Evolutionary conservation across 2,329 filamentous ascomycete species (phyloP), one percentile per base, ranked within the genome.

Genomic region (Westerdykella aurantiaca): DNA sequence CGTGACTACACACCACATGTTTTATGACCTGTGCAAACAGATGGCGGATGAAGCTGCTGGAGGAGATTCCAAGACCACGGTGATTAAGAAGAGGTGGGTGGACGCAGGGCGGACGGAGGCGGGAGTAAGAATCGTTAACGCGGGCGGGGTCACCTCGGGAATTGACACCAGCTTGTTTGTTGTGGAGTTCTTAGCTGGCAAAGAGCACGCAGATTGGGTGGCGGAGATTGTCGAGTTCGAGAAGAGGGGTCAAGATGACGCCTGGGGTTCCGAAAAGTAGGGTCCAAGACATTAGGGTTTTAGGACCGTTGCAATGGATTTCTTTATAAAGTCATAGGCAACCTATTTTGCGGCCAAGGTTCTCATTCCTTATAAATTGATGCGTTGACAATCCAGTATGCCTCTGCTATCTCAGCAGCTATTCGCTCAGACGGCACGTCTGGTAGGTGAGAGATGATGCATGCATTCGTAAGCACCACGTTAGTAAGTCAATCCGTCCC

Each of bases 1-100:
- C 5, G 58, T 58, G 1, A 71, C 69, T 1, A 72, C 69, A 16
- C 69, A 72, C 52, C 69, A 71, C 41, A 29, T 59, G n/a, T 47
- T 41, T 7, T 57, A 58, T 3, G 57, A 62, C 0, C 34, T 44
- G 41, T 39, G 64, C 22, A 56, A 62, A 42, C n/a, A 49, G 38
- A 38, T 57, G 17, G 56, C 60, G 1, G 60, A 66, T 42, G 37
- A 59, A 25, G 61, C 58, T 2, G 58, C 60, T 2, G 61, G 61
- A 3, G 58, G 58, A 0, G 50, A 61, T 14, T 53, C 56, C 2
- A 48, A 51, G 0, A 49, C 56, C 23, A 53, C 53, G 2, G 47
- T 64, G 21, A 50, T 61, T 41, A 52, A 41, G 48, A 57, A 60
- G 50, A 46, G 62, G 34, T 66, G 62, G 60, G 60, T 61, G 4